Evolutionary conservation across 192 early-diverging fungal species (phyloP), one percentile per base, ranked within the genome.

Genomic region (Coemansia sp.): DNA sequence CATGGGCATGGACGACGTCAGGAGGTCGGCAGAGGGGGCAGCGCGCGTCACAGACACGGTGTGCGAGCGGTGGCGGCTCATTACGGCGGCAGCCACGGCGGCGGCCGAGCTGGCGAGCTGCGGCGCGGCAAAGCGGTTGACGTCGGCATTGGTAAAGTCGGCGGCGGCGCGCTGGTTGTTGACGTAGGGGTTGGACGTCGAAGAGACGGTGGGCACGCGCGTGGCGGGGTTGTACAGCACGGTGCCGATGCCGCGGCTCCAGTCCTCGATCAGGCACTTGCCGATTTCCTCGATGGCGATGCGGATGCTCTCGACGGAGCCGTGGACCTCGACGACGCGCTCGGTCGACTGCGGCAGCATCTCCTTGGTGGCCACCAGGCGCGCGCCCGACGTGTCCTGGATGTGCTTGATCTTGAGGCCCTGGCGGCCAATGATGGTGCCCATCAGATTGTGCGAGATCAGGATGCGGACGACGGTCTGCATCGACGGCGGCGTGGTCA

Each of bases 351-450:
- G 89, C 27, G 94, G 94, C 24, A 98, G 81, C 81, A 93, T 90
- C 61, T 95, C 91, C 74, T 96, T 94, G 58, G 89, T 86, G 6
- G 95, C 91, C 28, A 86, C 87, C 78, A 98, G 85, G 35, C 89
- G 87, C 10, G 90, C 91, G 34, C 89, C 86, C n/a, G 93, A 93
- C 16, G 84, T 74, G 47, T 95, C 91, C 82, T 97, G 95, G 56
- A 98, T 91, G 67, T 95, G 90, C 83, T 94, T 97, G 75, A 98
- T 97, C 82, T 93, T 93, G 60, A 84, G 67, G 51, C 95, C 95
- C 69, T 88, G 87, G 64, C 94, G 92, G 35, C 97, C 97, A 78
- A 98, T 97, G 61, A 98, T 84, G 55, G 88, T 89, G 20, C 91
- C 91, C 88, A 98, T 94, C 47, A 91, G 78, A 64, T 87, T 85